A percentile compares a stretch with the other conserved stretches of the same genome.
Conservation (phyloP, 1,284 basidiomycete genomes). For the Mycosarcoma mackinlayi region DNA sequence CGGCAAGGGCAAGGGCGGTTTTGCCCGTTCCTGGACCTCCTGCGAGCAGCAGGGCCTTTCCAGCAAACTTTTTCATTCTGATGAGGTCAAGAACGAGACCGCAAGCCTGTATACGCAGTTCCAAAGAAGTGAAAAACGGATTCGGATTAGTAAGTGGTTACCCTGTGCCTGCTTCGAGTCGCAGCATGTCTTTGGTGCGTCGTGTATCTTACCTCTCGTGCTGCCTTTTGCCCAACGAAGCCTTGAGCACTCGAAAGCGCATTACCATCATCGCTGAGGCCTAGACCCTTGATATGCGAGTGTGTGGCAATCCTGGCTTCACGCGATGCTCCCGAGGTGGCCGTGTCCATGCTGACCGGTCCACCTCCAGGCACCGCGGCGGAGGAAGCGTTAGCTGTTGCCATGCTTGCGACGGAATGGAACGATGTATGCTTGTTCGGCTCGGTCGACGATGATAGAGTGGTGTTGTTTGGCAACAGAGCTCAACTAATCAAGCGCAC, state of each 20-base stretch:
- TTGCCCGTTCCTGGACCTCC: slow-evolving; percentile 94
- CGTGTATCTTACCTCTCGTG: slow-evolving; percentile 80
- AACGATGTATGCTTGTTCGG: not conserved
- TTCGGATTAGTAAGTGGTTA: not conserved
- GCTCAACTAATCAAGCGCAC: no score
- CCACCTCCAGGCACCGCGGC: slow-evolving; percentile 30
- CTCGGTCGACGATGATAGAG: no score
- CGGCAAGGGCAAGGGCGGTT: slow-evolving; percentile 91
- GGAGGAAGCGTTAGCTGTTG: slow-evolving; percentile 25
- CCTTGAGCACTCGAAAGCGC: slow-evolving; percentile 79
- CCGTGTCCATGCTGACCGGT: slow-evolving; percentile 37
- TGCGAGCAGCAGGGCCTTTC: slow-evolving; percentile 84
- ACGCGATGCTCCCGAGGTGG: slow-evolving; percentile 39
- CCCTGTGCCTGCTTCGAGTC: not conserved
- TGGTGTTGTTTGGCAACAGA: no score
- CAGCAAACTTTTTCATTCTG: slow-evolving; percentile 90
- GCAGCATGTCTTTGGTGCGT: not conserved
- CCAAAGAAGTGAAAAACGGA: not conserved
- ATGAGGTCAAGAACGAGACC: slow-evolving; percentile 90
- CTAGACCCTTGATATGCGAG: slow-evolving; percentile 95
- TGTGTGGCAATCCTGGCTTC: slow-evolving; percentile 80
- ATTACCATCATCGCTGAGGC: slow-evolving; percentile 84
- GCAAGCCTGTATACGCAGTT: slow-evolving; percentile 75
- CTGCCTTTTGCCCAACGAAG: slow-evolving; percentile 89
- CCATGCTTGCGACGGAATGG: slow-evolving; percentile 22